Percentiles rank a stretch among this genome's conserved stretches.
Conservation (phyloP, 805 yeast genomes). For the Candida adriatica region DNA sequence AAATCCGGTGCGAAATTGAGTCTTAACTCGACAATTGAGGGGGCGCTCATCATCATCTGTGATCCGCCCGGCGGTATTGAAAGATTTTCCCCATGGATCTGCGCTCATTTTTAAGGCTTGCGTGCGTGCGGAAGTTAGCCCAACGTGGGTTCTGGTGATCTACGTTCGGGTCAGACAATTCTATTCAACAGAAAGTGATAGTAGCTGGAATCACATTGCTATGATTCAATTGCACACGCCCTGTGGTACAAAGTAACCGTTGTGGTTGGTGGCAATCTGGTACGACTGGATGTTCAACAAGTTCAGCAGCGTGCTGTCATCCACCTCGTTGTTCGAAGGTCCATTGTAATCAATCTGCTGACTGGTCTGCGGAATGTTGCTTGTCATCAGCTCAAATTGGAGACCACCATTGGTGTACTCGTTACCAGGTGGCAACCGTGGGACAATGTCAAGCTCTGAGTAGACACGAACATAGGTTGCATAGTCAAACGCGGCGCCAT, state of each 20-base stretch:
- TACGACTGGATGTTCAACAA: not conserved
- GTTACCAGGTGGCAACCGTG: constrained; percentile 48
- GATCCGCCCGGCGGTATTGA: too few species aligned
- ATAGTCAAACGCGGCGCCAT: constrained; percentile 25
- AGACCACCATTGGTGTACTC: constrained; percentile 28
- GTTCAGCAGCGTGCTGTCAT: not conserved
- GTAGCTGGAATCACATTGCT: too few species aligned
- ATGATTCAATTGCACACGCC: too few species aligned
- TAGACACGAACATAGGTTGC: constrained; percentile 42
- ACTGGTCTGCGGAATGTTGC: not conserved
- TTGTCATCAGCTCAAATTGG: constrained; percentile 24
- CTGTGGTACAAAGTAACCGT: constrained; percentile 1
- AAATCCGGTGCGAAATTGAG: too few species aligned
- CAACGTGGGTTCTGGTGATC: too few species aligned
- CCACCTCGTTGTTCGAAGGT: not conserved
- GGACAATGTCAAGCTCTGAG: constrained; percentile 53
- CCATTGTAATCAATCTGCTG: constrained; percentile 1
- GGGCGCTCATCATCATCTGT: too few species aligned
- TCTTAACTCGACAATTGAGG: too few species aligned
- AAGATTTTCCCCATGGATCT: too few species aligned
- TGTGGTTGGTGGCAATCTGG: constrained; percentile 1
- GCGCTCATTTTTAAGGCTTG: too few species aligned
- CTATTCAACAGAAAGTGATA: too few species aligned
- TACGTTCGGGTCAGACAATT: too few species aligned
- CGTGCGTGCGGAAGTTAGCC: too few species aligned